Evolutionary conservation across 148 eudicot genomes (phyloP), one percentile per base, ranked within the genome.

Genomic region (Talinum fruticosum): DNA sequence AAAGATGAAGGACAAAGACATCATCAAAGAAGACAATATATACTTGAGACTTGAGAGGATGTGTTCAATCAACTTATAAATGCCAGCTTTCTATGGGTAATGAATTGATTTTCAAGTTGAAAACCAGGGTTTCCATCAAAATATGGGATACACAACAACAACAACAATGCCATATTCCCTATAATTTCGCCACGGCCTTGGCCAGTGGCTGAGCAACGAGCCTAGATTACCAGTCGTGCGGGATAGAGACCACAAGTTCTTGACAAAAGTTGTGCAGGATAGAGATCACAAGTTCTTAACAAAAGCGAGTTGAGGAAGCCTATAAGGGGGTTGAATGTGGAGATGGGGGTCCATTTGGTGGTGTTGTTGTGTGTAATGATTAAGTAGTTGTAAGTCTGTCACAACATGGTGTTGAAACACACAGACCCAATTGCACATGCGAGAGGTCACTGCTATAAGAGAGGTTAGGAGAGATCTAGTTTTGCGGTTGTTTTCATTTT

Each of bases 361-460:
- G 91, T 68, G 89, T 90, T 83, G 84, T 90, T 66, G 90, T 90
- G 47, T 75, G 82, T 65, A 85, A 90, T 41, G 85, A 85, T 72
- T 89, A 90, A 82, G 76, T 90, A 35, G 83, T 90, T 73, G 93
- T 85, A 51, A 88, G 93, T n/a, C 76, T 90, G 93, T 80, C 93
- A 90, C 81, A 87, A 90, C 85, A 78, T 90, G 90, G 93, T 90
- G 7, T 69, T 87, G 80, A 84, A 83, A 32, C 57, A 84, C 74
- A 88, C 93, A 3, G 93, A 90, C 72, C 90, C 91, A 80, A 90
- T 89, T 66, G 93, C 93, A 66, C 93, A 90, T 82, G 90, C 90
- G n/a, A 19, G 93, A 90, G 82, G 93, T 90, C 72, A 90, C 93
- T 13, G 90, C 93, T 81, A 68, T 90, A 73, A 83, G 93, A 86